Conservation (phyloP, 768 basidiomycete genomes). For the Macrolepiota fuliginosa region DNA sequence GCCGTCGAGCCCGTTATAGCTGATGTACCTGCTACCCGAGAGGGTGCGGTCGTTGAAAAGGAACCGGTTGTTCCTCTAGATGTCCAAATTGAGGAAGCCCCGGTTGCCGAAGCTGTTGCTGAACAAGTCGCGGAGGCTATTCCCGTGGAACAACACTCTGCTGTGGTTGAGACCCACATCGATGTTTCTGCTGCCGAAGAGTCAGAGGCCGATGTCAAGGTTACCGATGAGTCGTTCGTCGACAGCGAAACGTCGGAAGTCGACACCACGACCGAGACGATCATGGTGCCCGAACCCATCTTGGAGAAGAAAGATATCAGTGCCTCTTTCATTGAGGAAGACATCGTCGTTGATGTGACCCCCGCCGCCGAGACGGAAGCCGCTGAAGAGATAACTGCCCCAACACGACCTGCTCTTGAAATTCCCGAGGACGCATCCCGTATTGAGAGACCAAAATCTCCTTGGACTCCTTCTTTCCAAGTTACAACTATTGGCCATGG, state of each 20-base stretch:
- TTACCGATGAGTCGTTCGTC: not conserved
- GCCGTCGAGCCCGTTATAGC: not conserved
- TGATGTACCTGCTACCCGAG: not conserved
- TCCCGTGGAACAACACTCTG: not conserved
- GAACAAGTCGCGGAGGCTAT: not conserved
- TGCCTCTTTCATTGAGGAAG: not conserved
- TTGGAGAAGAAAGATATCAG: not conserved
- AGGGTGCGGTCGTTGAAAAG: not conserved
- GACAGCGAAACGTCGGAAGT: not conserved
- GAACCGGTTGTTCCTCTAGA: not conserved
- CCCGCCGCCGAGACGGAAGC: not conserved
- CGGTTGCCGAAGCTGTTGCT: not conserved
- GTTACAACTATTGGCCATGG: conserved; percentile 40
- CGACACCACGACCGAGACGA: conserved; percentile 12
- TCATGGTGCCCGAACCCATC: conserved; percentile 2
- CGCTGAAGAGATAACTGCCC: not conserved
- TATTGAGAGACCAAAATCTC: conserved; percentile 44
- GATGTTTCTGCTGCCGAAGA: not conserved
- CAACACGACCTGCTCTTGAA: not conserved
- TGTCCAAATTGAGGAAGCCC: not conserved
- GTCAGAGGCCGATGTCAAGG: not conserved
- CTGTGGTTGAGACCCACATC: not conserved
- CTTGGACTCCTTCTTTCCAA: conserved; percentile 53
- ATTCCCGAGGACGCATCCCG: not conserved
- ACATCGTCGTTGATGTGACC: not conserved